A percentile compares a stretch with the other conserved stretches of the same genome.
Evolutionary conservation across 495 filamentous ascomycete species (phyloP).

Genomic region (Saxophila tyrrhenica): DNA sequence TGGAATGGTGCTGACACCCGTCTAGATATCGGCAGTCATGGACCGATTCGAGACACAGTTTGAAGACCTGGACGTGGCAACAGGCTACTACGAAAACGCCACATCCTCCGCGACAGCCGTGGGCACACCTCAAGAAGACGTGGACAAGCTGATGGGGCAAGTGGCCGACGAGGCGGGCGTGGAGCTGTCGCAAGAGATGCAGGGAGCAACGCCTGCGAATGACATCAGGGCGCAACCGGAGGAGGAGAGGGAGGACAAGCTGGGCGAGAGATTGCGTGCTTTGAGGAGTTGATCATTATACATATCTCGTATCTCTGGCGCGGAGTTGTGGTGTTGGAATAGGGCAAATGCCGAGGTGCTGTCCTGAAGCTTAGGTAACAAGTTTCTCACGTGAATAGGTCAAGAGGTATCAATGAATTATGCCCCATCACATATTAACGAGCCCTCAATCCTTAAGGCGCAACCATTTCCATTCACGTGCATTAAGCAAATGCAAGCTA

Average conservation of each 20-base stretch:
- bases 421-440: too few relatives aligned
- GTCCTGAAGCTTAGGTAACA: too few relatives aligned
- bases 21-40: constrained; percentile 48
- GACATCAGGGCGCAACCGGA: constrained; percentile 27
- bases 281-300: constrained; percentile 33
- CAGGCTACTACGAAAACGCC: constrained; percentile 73
- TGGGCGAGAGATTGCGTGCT: constrained; percentile 38
- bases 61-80: constrained; percentile 73
- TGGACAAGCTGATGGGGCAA: constrained; percentile 67
- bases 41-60: constrained; percentile 75
- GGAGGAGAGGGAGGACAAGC: constrained; percentile 35
- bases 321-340: constrained; percentile 2
- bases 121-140: constrained; percentile 70
- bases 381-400: too few relatives aligned
- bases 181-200: constrained; percentile 60
- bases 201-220: constrained; percentile 33
- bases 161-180: constrained; percentile 74
- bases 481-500: too few relatives aligned
- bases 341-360: not conserved
- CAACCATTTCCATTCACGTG: too few relatives aligned
- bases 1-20: not conserved
- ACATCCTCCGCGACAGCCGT: constrained; percentile 62
- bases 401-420: too few relatives aligned
- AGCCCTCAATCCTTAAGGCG: too few relatives aligned
- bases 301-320: not conserved